Evolutionary conservation across 352 stramenopile genomes (phyloP).

Genomic region (Globisporangium carolinianum): DNA sequence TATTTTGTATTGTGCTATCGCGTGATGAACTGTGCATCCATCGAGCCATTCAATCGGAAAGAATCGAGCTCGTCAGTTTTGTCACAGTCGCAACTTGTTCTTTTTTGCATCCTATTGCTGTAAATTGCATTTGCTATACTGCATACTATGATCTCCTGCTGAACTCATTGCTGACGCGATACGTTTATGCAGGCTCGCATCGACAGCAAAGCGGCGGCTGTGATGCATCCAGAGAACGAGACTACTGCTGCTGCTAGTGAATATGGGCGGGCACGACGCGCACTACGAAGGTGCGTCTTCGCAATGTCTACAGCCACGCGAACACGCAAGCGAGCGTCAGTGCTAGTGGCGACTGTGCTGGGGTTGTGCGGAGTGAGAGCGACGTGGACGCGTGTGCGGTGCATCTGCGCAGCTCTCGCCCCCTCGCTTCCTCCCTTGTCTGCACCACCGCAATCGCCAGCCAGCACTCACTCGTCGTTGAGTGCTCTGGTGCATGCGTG

Average conservation of each 20-base stretch:
- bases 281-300: slow-evolving; percentile 53
- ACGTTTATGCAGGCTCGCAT: too few relatives aligned
- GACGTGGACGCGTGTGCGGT: too few relatives aligned
- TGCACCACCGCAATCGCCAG: background rate
- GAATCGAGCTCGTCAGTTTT: too few relatives aligned
- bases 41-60: too few relatives aligned
- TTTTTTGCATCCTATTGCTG: background rate
- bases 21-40: background rate
- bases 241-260: slow-evolving; percentile 20
- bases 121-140: background rate
- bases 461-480: background rate
- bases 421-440: background rate
- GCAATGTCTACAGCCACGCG: too few relatives aligned
- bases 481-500: background rate
- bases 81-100: too few relatives aligned
- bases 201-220: slow-evolving; percentile 9
- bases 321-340: background rate
- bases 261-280: slow-evolving; percentile 54
- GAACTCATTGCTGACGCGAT: too few relatives aligned
- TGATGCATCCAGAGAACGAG: slow-evolving; percentile 26
- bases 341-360: background rate
- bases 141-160: background rate
- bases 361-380: too few relatives aligned
- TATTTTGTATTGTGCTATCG: background rate
- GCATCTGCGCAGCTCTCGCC: background rate